Evolutionary conservation across 768 basidiomycete species (phyloP).

Genomic region (Cyathus striatus): DNA sequence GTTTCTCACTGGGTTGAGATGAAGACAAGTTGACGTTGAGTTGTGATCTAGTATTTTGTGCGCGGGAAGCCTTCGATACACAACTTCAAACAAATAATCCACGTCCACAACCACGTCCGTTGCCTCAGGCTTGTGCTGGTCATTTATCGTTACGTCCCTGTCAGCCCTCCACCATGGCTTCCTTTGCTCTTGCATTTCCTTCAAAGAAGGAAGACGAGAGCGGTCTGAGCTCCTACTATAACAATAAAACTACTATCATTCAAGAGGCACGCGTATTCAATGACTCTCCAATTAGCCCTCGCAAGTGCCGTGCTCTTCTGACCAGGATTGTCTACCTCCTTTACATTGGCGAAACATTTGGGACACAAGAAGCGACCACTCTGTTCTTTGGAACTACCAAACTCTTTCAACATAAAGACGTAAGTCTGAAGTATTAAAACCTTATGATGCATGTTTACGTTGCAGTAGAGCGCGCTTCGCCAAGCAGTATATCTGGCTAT

Average conservation of each 20-base stretch:
- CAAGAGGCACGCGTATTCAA: constrained; percentile 99
- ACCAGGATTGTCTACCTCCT: constrained; percentile 95
- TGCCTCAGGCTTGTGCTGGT: too few relatives aligned
- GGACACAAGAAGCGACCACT: constrained; percentile 93
- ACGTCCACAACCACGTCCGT: constrained; percentile 25
- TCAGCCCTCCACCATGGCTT: constrained; percentile 32
- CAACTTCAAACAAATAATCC: constrained; percentile 40
- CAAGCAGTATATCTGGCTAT: constrained; percentile 99
- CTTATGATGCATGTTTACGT: constrained; percentile 1
- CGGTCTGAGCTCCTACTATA: constrained; percentile 87
- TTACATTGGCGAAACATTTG: constrained; percentile 93
- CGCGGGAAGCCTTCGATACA: too few relatives aligned
- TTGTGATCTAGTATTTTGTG: too few relatives aligned
- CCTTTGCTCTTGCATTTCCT: constrained; percentile 65
- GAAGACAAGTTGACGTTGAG: too few relatives aligned
- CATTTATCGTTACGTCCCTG: constrained; percentile 11
- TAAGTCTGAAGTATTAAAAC: constrained; percentile 38
- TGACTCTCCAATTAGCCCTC: constrained; percentile 96
- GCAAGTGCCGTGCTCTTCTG: constrained; percentile 93
- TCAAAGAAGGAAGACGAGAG: constrained; percentile 98
- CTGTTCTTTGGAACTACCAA: constrained; percentile 99
- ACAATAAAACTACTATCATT: constrained; percentile 97
- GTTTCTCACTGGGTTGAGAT: too few relatives aligned
- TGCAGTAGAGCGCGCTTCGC: constrained; percentile 76
- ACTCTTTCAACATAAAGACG: constrained; percentile 98